These are phyloP conservation scores for Dothideomycetidae sp. DNA, from an alignment of 2,329 filamentous ascomycete genomes.

Conservation along the genomic window DNA sequence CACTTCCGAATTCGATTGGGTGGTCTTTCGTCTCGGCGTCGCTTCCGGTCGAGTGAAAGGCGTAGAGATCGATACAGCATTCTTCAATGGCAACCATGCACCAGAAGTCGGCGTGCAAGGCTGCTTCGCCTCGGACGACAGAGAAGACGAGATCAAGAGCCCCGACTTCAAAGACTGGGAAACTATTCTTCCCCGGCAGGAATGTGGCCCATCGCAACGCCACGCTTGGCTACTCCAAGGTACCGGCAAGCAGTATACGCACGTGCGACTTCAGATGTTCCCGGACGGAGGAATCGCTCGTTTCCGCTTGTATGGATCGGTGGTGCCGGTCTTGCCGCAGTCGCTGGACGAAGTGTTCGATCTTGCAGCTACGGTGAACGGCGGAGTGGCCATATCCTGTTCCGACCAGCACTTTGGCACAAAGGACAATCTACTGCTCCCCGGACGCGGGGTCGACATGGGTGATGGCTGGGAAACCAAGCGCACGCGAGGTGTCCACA, in stretches of 20 bases:
- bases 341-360: constrained; percentile 54
- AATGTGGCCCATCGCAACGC: constrained; percentile 59
- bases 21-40: constrained; percentile 44
- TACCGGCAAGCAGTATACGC: constrained; percentile 56
- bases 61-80: constrained; percentile 66
- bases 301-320: constrained; percentile 63
- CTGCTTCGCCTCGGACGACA: constrained; percentile 49
- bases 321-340: constrained; percentile 60
- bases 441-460: constrained; percentile 70
- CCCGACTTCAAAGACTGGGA: constrained; percentile 44
- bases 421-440: constrained; percentile 66
- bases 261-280: constrained; percentile 72
- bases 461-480: constrained; percentile 80
- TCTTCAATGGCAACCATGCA: constrained; percentile 71
- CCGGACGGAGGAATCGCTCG: constrained; percentile 72
- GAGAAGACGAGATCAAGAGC: constrained; percentile 45
- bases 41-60: constrained; percentile 58
- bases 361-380: constrained; percentile 64
- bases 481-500: constrained; percentile 56
- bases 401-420: constrained; percentile 76
- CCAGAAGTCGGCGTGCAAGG: constrained; percentile 67
- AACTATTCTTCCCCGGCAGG: constrained; percentile 52
- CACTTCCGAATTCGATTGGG: constrained; percentile 43
- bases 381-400: constrained; percentile 59
- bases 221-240: constrained; percentile 56